These are phyloP conservation scores for Tetrahymena malaccensis DNA, from an alignment of 73 alveolate species.

Conservation along the genomic window DNA sequence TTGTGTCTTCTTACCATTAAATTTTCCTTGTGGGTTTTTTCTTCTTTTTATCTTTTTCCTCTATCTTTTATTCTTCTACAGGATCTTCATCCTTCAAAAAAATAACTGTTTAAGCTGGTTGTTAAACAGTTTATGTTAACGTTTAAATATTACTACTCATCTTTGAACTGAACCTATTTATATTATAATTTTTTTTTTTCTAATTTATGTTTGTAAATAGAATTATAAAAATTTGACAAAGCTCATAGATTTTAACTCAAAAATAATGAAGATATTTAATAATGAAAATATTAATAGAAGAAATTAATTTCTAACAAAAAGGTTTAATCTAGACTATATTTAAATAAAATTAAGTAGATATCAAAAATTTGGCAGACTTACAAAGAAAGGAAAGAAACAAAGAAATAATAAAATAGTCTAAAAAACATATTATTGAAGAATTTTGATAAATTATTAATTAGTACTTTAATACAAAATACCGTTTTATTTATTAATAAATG, in stretches of 20 bases:
- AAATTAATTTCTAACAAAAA: no score
- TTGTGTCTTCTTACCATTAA: conserved; percentile 30
- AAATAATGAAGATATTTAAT: neutral
- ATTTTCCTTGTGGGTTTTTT: neutral
- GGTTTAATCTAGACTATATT: neutral
- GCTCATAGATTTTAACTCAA: neutral
- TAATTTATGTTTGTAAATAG: neutral
- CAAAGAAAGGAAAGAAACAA: neutral
- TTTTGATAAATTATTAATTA: no score
- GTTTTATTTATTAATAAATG: neutral
- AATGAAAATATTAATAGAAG: neutral
- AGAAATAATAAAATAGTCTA: no score
- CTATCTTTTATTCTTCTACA: neutral
- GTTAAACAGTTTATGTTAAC: neutral
- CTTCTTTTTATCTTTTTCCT: neutral
- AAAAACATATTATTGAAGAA: no score
- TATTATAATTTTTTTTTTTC: neutral
- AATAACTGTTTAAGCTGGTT: neutral
- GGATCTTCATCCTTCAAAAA: neutral
- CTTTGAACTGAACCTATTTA: neutral
- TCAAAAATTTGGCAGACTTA: neutral
- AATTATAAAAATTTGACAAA: neutral
- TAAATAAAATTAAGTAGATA: neutral
- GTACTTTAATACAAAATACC: no score
- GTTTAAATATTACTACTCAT: neutral